Conservation (phyloP, 805 yeast genomes). For the Candida alai region DNA sequence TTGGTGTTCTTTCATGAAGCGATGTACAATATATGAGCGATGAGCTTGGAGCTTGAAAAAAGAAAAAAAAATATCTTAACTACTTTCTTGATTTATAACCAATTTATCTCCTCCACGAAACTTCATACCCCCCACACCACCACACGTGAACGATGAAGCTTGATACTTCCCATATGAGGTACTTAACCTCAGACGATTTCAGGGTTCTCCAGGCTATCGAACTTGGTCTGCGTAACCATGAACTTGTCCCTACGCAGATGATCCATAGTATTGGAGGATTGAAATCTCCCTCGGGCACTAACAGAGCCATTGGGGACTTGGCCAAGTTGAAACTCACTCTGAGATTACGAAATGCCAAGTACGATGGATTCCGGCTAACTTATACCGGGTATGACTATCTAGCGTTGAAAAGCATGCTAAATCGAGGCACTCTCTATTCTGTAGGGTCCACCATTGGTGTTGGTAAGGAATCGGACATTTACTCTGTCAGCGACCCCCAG, state of each 20-base stretch:
- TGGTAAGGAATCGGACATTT: constrained; percentile 96
- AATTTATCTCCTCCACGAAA: too few species aligned
- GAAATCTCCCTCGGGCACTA: constrained; percentile 71
- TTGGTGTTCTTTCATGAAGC: too few species aligned
- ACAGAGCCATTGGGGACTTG: constrained; percentile 74
- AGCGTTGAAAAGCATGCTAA: constrained; percentile 81
- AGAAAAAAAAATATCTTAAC: too few species aligned
- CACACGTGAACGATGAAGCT: constrained; percentile 61
- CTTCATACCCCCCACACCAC: neutral
- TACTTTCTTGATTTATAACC: too few species aligned
- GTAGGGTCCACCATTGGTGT: constrained; percentile 90
- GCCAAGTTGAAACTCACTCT: constrained; percentile 82
- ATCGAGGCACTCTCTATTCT: constrained; percentile 67
- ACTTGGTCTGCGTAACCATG: constrained; percentile 88
- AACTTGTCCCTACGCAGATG: constrained; percentile 85
- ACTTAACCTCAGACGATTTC: constrained; percentile 86
- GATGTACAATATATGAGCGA: too few species aligned
- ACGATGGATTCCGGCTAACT: constrained; percentile 90
- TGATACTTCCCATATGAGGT: constrained; percentile 91
- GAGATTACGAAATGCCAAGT: constrained; percentile 81
- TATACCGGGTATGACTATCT: constrained; percentile 90
- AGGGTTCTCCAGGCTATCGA: constrained; percentile 86
- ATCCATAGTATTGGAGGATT: constrained; percentile 78
- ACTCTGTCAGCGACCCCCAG: constrained; percentile 65
- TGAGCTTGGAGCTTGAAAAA: too few species aligned